A percentile compares a stretch with the other conserved stretches of the same genome.
Evolutionary conservation across 352 stramenopile genomes (phyloP).

Genomic region (Phytophthora fragariae): DNA sequence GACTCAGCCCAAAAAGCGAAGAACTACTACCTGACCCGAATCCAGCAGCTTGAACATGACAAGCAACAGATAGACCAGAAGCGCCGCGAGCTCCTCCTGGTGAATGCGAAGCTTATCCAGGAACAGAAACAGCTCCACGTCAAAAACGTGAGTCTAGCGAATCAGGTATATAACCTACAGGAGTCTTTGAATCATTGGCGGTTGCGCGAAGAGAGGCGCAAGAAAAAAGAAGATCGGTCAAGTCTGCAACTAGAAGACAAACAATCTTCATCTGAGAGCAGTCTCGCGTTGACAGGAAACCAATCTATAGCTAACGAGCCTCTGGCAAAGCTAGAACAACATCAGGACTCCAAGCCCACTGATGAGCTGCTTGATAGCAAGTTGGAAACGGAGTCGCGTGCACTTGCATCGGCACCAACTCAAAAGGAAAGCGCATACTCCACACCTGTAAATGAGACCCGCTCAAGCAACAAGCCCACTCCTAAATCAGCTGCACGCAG

Average conservation of each 20-base stretch:
- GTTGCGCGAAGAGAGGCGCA: slow-evolving; percentile 57
- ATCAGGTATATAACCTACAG: slow-evolving; percentile 49
- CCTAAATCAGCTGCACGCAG: neutral
- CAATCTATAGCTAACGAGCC: neutral
- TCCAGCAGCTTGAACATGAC: slow-evolving; percentile 60
- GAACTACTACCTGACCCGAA: slow-evolving; percentile 50
- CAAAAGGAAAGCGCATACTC: neutral
- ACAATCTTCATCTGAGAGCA: neutral
- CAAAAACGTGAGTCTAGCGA: slow-evolving; percentile 33
- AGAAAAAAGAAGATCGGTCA: slow-evolving; percentile 37
- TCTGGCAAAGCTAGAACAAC: neutral
- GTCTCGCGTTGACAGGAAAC: neutral
- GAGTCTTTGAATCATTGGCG: slow-evolving; percentile 65
- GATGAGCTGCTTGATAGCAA: neutral
- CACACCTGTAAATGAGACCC: neutral
- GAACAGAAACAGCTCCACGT: slow-evolving; percentile 67
- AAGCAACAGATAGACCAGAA: slow-evolving; percentile 59
- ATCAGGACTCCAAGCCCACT: neutral
- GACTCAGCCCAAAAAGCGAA: slow-evolving; percentile 35
- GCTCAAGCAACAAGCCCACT: neutral
- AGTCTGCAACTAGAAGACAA: neutral
- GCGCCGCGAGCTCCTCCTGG: slow-evolving; percentile 65
- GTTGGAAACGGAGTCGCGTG: neutral
- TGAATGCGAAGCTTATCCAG: slow-evolving; percentile 74
- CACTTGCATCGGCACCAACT: neutral